These are phyloP conservation scores for Cyclotella sp. DNA, from an alignment of 108 stramenopile species.

Conservation along the genomic window DNA sequence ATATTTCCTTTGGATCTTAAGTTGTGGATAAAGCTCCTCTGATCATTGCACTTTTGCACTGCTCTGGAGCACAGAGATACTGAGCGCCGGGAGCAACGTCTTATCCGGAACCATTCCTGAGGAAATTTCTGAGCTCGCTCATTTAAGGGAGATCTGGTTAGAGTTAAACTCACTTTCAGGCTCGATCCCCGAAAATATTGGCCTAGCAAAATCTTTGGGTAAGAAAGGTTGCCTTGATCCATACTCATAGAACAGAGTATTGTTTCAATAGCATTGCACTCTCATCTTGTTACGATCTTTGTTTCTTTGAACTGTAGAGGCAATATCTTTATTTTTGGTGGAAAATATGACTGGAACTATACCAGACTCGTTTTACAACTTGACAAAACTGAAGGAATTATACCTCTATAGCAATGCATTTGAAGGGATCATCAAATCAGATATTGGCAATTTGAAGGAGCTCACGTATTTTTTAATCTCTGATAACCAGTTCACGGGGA, in stretches of 20 bases:
- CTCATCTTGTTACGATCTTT: no score
- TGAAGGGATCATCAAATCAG: background rate
- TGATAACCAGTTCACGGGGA: constrained; percentile 21
- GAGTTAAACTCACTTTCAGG: background rate
- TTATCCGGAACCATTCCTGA: background rate
- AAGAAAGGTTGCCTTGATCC: no score
- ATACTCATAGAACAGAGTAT: no score
- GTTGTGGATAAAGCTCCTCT: background rate
- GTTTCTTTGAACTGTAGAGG: background rate
- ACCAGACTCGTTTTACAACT: background rate
- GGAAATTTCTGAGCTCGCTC: background rate
- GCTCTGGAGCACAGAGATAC: background rate
- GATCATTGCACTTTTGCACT: background rate
- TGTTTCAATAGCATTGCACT: no score
- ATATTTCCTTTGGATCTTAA: background rate
- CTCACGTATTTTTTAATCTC: constrained; percentile 4
- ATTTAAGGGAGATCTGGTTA: background rate
- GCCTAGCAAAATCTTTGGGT: constrained; percentile 7
- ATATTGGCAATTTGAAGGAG: background rate
- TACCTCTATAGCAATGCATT: background rate
- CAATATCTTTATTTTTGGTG: background rate
- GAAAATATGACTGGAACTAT: constrained; percentile 6
- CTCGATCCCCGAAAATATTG: background rate
- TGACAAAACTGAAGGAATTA: constrained; percentile 2
- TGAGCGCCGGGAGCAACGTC: background rate